A percentile compares a stretch with the other conserved stretches of the same genome.
These are phyloP conservation scores for Clarireedia hainanense DNA, from an alignment of 2,329 filamentous ascomycete species.

Conservation along the genomic window DNA sequence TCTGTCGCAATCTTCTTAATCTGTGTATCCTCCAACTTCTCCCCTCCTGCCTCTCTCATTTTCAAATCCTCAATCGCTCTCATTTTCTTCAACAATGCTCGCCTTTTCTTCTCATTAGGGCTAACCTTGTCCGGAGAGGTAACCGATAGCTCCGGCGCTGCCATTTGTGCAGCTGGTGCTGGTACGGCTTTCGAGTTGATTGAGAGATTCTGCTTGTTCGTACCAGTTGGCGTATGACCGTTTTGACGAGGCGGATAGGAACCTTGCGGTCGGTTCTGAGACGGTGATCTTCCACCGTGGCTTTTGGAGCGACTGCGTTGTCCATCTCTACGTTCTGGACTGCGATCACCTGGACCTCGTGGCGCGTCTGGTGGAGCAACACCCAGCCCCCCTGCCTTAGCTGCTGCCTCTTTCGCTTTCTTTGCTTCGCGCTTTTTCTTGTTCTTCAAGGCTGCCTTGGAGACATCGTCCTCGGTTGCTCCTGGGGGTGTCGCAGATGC, in stretches of 20 bases:
- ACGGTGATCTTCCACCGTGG: conserved; percentile 37
- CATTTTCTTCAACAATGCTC: conserved; percentile 92
- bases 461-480: conserved; percentile 59
- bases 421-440: conserved; percentile 97
- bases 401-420: conserved; percentile 76
- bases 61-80: conserved; percentile 96
- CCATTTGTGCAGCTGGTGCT: conserved; percentile 20
- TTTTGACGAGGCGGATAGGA: conserved; percentile 28
- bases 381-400: conserved; percentile 41
- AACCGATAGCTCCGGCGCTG: conserved; percentile 41
- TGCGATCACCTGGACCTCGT: conserved; percentile 21
- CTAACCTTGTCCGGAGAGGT: conserved; percentile 46
- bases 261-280: conserved; percentile 36
- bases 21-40: conserved; percentile 97
- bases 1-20: conserved; percentile 97
- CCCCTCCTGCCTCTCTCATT: conserved; percentile 87
- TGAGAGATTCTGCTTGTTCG: conserved; percentile 29
- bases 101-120: conserved; percentile 89
- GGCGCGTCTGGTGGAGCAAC: conserved; percentile 20
- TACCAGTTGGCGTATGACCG: conserved; percentile 5
- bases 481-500: conserved; percentile 53
- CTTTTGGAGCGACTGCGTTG: conserved; percentile 44
- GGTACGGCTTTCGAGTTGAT: conserved; percentile 16
- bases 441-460: conserved; percentile 85
- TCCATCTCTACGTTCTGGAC: conserved; percentile 42